phyloP scores from a whole-genome alignment of 1,139 yeast species.

The Taphrina confusa region DNA sequence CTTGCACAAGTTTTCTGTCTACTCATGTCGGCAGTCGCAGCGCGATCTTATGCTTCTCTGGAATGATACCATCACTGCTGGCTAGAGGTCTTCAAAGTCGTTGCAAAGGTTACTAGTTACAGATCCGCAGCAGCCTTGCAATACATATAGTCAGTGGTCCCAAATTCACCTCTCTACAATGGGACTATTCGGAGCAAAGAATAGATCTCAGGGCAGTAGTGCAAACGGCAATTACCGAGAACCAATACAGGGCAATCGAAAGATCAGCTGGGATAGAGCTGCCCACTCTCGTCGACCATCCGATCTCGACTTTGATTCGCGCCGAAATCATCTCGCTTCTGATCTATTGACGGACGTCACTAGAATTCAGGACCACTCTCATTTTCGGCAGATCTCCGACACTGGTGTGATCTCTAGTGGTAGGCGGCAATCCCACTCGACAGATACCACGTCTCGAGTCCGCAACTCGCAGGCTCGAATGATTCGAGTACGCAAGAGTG shows the following conservation, averaged over 20 bases:
- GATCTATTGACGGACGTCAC: neutral
- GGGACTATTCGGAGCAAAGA: constrained; percentile 8
- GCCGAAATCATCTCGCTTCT: neutral
- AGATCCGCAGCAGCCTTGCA: too few species aligned
- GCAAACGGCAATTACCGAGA: neutral
- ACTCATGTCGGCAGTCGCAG: too few species aligned
- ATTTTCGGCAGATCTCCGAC: constrained; percentile 2
- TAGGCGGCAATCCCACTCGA: constrained; percentile 11
- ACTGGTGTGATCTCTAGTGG: neutral
- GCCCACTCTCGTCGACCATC: constrained; percentile 7
- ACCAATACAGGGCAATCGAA: constrained; percentile 15
- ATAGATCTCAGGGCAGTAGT: neutral
- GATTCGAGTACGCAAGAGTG: constrained; percentile 24
- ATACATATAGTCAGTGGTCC: too few species aligned
- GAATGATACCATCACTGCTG: too few species aligned
- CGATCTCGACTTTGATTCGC: constrained; percentile 3
- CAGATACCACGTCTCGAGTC: constrained; percentile 22
- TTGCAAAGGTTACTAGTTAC: too few species aligned
- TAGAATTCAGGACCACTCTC: neutral
- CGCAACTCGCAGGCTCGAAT: constrained; percentile 23
- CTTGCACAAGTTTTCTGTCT: too few species aligned
- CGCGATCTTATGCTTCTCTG: too few species aligned
- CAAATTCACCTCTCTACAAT: too few species aligned
- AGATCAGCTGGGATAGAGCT: constrained; percentile 14
- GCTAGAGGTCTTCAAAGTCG: too few species aligned